Percentiles rank a stretch among this genome's conserved stretches.
These are phyloP conservation scores for Rhynchosporium graminicola DNA, from an alignment of 2,329 filamentous ascomycete genomes.

Conservation along the genomic window DNA sequence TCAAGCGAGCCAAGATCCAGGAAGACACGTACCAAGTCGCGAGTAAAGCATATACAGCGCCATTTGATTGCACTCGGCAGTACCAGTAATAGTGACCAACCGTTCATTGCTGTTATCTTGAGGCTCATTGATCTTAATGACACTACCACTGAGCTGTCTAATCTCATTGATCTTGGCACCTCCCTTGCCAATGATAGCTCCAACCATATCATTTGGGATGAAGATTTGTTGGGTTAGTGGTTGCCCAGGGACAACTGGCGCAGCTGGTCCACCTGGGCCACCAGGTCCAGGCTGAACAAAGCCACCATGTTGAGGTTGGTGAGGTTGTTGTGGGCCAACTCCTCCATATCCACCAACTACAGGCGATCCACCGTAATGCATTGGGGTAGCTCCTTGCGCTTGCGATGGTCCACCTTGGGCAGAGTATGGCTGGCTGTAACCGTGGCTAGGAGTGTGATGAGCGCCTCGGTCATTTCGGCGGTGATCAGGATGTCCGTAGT, in stretches of 20 bases:
- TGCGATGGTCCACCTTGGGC: constrained; percentile 56
- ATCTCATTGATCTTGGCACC: constrained; percentile 99
- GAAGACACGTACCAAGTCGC: constrained; percentile 71
- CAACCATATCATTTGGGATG: constrained; percentile 99
- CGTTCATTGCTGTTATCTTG: constrained; percentile 99
- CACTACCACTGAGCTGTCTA: constrained; percentile 91
- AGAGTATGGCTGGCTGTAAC: constrained; percentile 63
- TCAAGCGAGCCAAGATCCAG: constrained; percentile 3
- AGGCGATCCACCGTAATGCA: constrained; percentile 68
- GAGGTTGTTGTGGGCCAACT: constrained; percentile 76
- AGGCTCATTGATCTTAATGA: constrained; percentile 99
- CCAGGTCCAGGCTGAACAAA: constrained; percentile 66
- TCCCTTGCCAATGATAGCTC: constrained; percentile 97
- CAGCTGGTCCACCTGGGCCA: constrained; percentile 60
- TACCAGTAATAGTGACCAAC: constrained; percentile 94
- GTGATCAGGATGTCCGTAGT: constrained; percentile 88
- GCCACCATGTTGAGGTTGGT: constrained; percentile 59
- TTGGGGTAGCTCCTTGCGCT: constrained; percentile 59
- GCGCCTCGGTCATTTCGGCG: constrained; percentile 76
- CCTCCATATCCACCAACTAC: constrained; percentile 75
- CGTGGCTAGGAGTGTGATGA: constrained; percentile 74
- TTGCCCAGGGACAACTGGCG: constrained; percentile 75
- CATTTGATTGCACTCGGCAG: constrained; percentile 98
- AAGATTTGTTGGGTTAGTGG: constrained; percentile 97
- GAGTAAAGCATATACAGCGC: constrained; percentile 99